These are phyloP conservation scores for Posidonia australis DNA, from an alignment of 106 monocot species.

Conservation along the genomic window DNA sequence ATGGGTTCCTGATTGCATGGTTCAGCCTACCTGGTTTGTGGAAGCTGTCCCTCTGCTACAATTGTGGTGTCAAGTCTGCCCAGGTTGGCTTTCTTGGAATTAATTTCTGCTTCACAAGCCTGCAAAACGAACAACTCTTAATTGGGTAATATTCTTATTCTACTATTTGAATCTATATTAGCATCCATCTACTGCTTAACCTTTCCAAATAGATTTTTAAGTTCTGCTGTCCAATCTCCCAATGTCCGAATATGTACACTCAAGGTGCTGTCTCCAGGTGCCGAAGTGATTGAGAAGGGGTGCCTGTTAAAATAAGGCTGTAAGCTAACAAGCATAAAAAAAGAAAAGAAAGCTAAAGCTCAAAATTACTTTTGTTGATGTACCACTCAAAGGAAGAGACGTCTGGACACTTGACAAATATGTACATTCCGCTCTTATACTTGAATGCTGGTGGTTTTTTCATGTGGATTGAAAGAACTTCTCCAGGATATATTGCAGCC, in stretches of 20 bases:
- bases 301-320: slow-evolving; percentile 37
- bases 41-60: slow-evolving; percentile 44
- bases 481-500: slow-evolving; percentile 94
- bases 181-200: slow-evolving; percentile 9
- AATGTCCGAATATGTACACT: slow-evolving; percentile 91
- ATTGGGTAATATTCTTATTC: background rate
- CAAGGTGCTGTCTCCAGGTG: slow-evolving; percentile 72
- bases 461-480: slow-evolving; percentile 90
- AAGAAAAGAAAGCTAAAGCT: background rate
- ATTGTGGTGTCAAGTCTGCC: slow-evolving; percentile 82
- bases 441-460: slow-evolving; percentile 76
- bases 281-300: slow-evolving; percentile 94
- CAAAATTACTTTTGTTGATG: slow-evolving; percentile 1
- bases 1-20: no score
- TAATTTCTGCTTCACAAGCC: slow-evolving; percentile 53
- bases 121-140: slow-evolving; percentile 9
- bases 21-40: slow-evolving; percentile 39
- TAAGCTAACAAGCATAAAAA: background rate
- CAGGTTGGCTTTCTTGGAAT: slow-evolving; percentile 63
- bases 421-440: slow-evolving; percentile 95
- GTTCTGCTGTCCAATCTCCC: slow-evolving; percentile 90
- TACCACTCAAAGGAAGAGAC: slow-evolving; percentile 96
- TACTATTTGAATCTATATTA: background rate
- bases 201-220: slow-evolving; percentile 79
- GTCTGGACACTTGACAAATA: slow-evolving; percentile 92